Conservation (phyloP, 495 filamentous ascomycete genomes). For the Neurospora africana region DNA sequence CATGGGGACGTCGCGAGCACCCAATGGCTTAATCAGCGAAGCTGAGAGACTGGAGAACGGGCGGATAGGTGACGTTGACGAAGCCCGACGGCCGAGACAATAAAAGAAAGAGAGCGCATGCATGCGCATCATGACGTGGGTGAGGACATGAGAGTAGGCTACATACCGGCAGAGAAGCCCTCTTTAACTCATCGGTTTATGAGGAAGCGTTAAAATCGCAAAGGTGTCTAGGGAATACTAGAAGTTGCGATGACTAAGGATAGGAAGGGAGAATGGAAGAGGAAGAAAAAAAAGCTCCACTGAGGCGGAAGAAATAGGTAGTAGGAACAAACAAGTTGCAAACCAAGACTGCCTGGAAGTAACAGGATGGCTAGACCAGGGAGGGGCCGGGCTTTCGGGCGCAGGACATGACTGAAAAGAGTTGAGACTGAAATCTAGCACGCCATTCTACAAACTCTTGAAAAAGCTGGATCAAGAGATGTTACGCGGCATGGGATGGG, state of each 20-base stretch:
- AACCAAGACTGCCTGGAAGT: background rate
- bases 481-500: too few species aligned
- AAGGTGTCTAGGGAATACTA: background rate
- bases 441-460: too few species aligned
- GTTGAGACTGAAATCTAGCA: too few species aligned
- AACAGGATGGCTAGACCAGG: too few species aligned
- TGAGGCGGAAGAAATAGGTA: conserved; percentile 6
- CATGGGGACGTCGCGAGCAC: background rate
- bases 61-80: background rate
- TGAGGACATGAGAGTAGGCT: background rate
- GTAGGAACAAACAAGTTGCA: background rate
- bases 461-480: too few species aligned
- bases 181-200: conserved; percentile 28
- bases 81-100: background rate
- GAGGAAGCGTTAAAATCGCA: background rate
- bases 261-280: conserved; percentile 5
- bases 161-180: conserved; percentile 34
- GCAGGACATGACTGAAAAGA: too few species aligned
- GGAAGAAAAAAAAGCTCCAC: conserved; percentile 15
- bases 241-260: background rate
- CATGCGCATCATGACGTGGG: background rate
- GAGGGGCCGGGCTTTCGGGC: too few species aligned
- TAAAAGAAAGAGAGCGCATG: conserved; percentile 3
- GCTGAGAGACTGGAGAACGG: background rate
- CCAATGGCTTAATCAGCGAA: conserved; percentile 10